phyloP scores from a whole-genome alignment of 2,329 filamentous ascomycete genomes.

The Dichotomopilus funicola region DNA sequence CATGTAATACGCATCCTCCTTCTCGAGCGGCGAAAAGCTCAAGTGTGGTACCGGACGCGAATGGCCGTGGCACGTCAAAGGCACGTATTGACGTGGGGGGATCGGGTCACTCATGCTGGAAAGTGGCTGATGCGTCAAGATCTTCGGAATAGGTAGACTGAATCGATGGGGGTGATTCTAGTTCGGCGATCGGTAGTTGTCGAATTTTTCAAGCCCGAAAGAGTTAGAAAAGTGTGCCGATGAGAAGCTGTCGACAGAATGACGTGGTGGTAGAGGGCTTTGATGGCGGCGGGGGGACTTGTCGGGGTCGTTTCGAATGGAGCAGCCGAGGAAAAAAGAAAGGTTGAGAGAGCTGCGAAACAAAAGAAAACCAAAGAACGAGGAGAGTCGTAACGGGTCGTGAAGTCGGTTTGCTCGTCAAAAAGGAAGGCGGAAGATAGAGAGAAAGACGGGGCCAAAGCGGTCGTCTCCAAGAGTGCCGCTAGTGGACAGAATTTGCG shows the following conservation, averaged over 20 bases:
- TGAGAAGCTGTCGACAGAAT: too few species aligned
- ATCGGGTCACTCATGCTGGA: conserved; percentile 26
- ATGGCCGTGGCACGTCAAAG: conserved; percentile 89
- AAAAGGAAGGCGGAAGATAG: conserved; percentile 7
- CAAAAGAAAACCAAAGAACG: conserved; percentile 17
- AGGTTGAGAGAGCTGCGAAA: not conserved
- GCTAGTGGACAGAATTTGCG: conserved; percentile 15
- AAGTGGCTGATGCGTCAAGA: not conserved
- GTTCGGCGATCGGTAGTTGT: not conserved
- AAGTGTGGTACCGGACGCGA: conserved; percentile 88
- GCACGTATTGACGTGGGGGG: conserved; percentile 59
- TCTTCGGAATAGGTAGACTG: not conserved
- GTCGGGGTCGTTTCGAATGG: not conserved
- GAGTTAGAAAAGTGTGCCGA: not conserved
- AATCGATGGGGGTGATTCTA: not conserved
- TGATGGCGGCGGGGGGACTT: not conserved
- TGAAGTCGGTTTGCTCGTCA: conserved; percentile 17
- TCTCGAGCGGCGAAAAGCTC: conserved; percentile 76
- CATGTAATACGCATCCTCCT: conserved; percentile 81
- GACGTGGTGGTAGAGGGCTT: not conserved
- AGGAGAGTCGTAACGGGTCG: conserved; percentile 23
- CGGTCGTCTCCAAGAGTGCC: conserved; percentile 15
- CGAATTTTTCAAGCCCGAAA: not conserved
- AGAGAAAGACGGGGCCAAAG: conserved; percentile 8
- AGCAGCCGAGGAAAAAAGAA: not conserved